Evolutionary conservation across 1,284 basidiomycete species (phyloP), one percentile per base, ranked within the genome.

Genomic region (Chondrostereum purpureum): DNA sequence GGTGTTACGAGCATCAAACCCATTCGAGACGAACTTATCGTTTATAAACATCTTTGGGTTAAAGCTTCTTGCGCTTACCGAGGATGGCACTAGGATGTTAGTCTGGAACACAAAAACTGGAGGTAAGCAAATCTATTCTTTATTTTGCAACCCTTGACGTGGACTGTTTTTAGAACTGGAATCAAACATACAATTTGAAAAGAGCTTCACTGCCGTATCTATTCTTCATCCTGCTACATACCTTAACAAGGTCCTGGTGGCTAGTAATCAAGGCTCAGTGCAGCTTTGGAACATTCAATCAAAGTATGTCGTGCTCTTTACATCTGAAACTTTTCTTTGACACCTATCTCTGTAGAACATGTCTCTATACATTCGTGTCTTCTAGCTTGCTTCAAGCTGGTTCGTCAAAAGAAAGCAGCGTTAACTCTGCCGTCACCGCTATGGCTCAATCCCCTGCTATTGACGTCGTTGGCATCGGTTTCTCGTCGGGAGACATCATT

Each of bases 181-280:
- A 43, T 69, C 68, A 2, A 77, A 74, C 8, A 78, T 96, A 39
- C 70, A 82, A 42, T 94, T 93, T 54, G 81, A 87, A 35, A 58
- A 73, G 11, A 81, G 75, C 4, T 98, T 98, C 62, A 87, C 82
- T 1, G 94, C 95, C 6, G 88, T 81, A 8, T 76, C 74, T 14
- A 66, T 97, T 21, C 72, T 97, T 4, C 96, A 99, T 63, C 96
- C 96, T 1, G 86, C 92, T 1, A 99, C 96, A 3, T 99, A 99
- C 64, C 66, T 99, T 44, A 98, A 99, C 72, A 99, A 99, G 68
- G 75, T 99, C 1, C 71, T 99, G 1, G 78, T 99, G 6, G 84
- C 85, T 1, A 90, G 89, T 53, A 77, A 71, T 47, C 75, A 93
- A 60, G 96, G 96, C 8, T 70, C 72, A 43, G 65, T 99, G 55